Base-by-base conservation (phyloP, 768 basidiomycete genomes). In the Trametes meyenii region DNA sequence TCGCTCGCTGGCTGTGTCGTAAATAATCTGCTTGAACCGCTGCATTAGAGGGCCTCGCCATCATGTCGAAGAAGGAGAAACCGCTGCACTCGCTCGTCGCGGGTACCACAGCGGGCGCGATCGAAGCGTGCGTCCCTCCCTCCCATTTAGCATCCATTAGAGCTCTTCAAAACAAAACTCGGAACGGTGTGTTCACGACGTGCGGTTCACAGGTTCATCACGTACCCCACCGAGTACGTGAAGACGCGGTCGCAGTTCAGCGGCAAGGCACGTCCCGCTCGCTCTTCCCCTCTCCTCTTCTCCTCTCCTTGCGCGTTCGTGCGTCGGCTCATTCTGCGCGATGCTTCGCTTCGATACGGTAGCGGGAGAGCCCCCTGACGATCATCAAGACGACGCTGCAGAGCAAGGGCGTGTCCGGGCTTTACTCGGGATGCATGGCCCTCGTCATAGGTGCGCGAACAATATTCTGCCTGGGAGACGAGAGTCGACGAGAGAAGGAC, bases 211-310 rank as follows among this genome's bases (percentile, higher is more conserved):
- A 92, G 90, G 61, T 90, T 90, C 76, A 76, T 90, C 64, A 96
- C 92, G 19, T 96, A 94, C 67, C 93, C 94, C 1, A 88, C 91
- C 0, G 94, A 98, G 72, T 96, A 86, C 69, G 88, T 96, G 52
- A 98, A 98, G 77, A 98, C 96, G 16, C 85, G 94, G 39, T 87
- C 92, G 2, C 96, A 98, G 76, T 97, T 98, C 66, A 85, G 89
- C 44, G 91, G 90, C 36, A 83, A 89, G 81, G 89, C 85, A 33
- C 8, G 29, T 33, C 8, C 29, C 4, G 29, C 40, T 35, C 76
- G 71, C 8, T 46, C 3, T 13, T 12, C 17, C 11, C 4, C 17
- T 49, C 6, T 46, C 3, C 12, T 12, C 17, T 8, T 3, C 17
- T 49, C 6, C 8, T n/a, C 44, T 1, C 6, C 2, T 3, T 8